These are phyloP conservation scores for Diaporthe batatas DNA, from an alignment of 2,329 filamentous ascomycete species.

Conservation along the genomic window DNA sequence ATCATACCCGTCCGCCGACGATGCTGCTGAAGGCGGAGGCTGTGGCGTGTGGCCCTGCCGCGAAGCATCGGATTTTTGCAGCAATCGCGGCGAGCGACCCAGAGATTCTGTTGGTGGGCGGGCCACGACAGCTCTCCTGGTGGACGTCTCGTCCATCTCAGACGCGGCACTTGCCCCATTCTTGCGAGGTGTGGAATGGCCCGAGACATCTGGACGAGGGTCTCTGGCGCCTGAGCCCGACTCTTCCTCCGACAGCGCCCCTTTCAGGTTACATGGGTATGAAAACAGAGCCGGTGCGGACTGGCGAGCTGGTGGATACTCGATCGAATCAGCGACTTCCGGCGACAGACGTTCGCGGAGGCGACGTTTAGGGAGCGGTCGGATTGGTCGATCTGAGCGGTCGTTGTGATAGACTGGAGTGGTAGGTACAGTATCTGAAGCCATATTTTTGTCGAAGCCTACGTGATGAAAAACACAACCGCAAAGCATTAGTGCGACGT, in stretches of 20 bases:
- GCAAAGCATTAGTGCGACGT: conserved; percentile 50
- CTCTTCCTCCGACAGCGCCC: conserved; percentile 53
- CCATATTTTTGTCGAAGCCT: conserved; percentile 69
- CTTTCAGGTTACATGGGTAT: conserved; percentile 72
- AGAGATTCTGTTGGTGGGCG: conserved; percentile 62
- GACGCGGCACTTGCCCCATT: conserved; percentile 69
- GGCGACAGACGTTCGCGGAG: conserved; percentile 89
- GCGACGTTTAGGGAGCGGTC: conserved; percentile 89
- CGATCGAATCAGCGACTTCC: conserved; percentile 84
- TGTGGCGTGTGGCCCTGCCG: conserved; percentile 61
- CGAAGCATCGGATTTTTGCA: conserved; percentile 59
- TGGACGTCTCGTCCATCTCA: conserved; percentile 69
- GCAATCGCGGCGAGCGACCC: conserved; percentile 57
- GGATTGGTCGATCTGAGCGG: conserved; percentile 88
- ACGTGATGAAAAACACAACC: conserved; percentile 43
- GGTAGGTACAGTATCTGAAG: conserved; percentile 81
- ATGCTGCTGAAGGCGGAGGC: conserved; percentile 76
- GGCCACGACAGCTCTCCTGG: conserved; percentile 57
- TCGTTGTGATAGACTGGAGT: conserved; percentile 64
- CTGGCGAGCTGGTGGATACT: conserved; percentile 83
- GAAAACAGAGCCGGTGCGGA: conserved; percentile 81
- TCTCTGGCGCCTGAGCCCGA: conserved; percentile 52
- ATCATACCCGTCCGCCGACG: conserved; percentile 89
- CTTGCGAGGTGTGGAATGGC: conserved; percentile 59
- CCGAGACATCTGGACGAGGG: conserved; percentile 46